Percentiles rank a stretch among this genome's conserved stretches.
These are phyloP conservation scores for Vigna unguiculata DNA, from an alignment of 306 rosid genomes.

Conservation along the genomic window DNA sequence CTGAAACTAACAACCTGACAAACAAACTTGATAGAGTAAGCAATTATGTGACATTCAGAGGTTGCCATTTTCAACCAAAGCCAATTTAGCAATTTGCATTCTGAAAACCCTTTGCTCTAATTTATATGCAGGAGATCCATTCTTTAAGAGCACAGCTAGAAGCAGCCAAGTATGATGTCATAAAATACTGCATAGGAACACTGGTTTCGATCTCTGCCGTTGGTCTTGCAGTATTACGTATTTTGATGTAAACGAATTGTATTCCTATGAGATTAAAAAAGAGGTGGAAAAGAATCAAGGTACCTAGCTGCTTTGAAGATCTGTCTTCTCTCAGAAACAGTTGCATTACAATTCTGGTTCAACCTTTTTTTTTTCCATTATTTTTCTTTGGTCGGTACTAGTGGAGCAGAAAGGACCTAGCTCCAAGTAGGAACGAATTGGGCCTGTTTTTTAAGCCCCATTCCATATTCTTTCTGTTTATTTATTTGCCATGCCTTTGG, in stretches of 20 bases:
- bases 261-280: conserved; percentile 35
- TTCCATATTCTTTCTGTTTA: conserved; percentile 39
- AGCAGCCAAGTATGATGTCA: conserved; percentile 96
- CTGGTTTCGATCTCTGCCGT: conserved; percentile 96
- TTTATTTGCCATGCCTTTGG: conserved; percentile 20
- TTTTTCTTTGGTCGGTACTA: neutral
- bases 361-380: neutral
- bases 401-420: conserved; percentile 35
- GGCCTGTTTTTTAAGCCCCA: conserved; percentile 46
- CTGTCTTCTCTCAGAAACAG: conserved; percentile 32
- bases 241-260: conserved; percentile 63
- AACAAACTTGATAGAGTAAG: conserved; percentile 95
- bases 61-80: conserved; percentile 8
- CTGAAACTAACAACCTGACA: conserved; percentile 85
- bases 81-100: neutral
- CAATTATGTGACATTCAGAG: neutral
- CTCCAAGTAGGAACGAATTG: conserved; percentile 36
- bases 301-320: conserved; percentile 43
- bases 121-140: conserved; percentile 76
- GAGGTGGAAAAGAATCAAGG: conserved; percentile 15
- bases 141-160: conserved; percentile 87
- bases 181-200: conserved; percentile 96
- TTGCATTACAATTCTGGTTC: conserved; percentile 24
- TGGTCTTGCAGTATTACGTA: conserved; percentile 90
- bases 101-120: neutral